Evolutionary conservation across 441 rosid species (phyloP), one percentile per base, ranked within the genome.

Genomic region (Rhodomyrtus psidioides): DNA sequence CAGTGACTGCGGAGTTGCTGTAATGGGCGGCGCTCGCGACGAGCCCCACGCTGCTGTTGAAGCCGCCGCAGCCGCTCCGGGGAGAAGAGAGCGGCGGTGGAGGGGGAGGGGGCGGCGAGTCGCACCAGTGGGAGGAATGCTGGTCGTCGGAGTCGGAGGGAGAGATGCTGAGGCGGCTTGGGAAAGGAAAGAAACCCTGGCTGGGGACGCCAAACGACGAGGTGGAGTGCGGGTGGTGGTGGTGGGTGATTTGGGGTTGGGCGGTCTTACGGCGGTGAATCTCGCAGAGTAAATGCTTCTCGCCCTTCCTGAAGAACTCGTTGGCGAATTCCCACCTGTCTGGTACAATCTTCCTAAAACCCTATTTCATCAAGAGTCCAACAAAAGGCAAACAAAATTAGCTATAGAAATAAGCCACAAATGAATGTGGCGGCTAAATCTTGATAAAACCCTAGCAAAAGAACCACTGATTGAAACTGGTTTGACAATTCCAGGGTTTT

Each of bases 1-100:
- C 95, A 0, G 92, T 65, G 79, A 65, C 90, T 23, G 94, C 91
- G 59, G 96, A 88, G 86, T 44, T 57, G 46, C 39, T 57, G 83
- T 39, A 65, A 65, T 65, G 39, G 79, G 26, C 79, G 49, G 79
- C 79, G 79, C 49, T 34, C 49, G 49, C 49, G 23, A 21, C 56
- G 17, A 19, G 44, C 57, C 56, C 56, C 42, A 53, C 34, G 14
- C 57, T 27, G 42, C 34, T 55, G 56, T 28, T 82, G 57, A 53
- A 34, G 58, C 59, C 55, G 23, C 83, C 49, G 39, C 83, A 28
- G 46, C 83, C 46, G 34, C 44, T 82, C 39, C 39, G 55, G 83
- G 57, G 55, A 53, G 57, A 53, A 53, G 83, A 53, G 44, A 55
- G 83, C 14, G 83, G 83, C 9, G 83, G 59, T 27, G 83, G 57